Percentiles rank a stretch among this genome's conserved stretches.
Conservation (phyloP, 2,329 filamentous ascomycete species). For the Zasmidium angulare region DNA sequence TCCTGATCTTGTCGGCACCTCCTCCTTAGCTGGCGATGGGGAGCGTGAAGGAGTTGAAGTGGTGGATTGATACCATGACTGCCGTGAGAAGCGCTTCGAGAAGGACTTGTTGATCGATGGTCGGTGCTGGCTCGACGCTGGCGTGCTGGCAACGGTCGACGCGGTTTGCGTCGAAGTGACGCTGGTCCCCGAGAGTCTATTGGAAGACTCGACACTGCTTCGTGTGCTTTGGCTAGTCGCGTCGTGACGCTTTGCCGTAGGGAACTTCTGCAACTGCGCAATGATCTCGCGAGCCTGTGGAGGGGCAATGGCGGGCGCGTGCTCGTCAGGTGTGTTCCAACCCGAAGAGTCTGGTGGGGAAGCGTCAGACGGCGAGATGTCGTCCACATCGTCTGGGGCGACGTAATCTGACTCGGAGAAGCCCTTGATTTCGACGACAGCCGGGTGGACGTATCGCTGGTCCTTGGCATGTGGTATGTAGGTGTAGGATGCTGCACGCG, state of each 20-base stretch:
- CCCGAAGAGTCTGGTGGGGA: constrained; percentile 43
- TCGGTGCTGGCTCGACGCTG: constrained; percentile 20
- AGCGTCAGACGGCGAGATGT: constrained; percentile 30
- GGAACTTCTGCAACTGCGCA: constrained; percentile 33
- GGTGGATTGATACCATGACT: constrained; percentile 30
- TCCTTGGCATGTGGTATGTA: constrained; percentile 47
- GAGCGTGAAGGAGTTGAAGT: constrained; percentile 33
- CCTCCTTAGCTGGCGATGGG: constrained; percentile 32
- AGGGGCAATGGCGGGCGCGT: constrained; percentile 24
- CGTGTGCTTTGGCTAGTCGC: constrained; percentile 21
- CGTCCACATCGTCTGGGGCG: constrained; percentile 31
- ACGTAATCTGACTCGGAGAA: constrained; percentile 12
- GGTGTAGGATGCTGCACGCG: constrained; percentile 60
- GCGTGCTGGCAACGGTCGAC: constrained; percentile 25
- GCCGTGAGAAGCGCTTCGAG: constrained; percentile 27
- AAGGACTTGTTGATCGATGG: constrained; percentile 27
- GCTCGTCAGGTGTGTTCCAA: constrained; percentile 46
- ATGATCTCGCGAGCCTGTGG: constrained; percentile 33
- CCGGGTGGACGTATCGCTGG: constrained; percentile 27
- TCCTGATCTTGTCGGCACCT: not conserved
- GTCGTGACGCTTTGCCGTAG: constrained; percentile 21
- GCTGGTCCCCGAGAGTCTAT: constrained; percentile 21
- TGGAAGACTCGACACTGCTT: constrained; percentile 25
- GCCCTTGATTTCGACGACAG: constrained; percentile 45
- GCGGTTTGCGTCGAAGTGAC: constrained; percentile 24